Percentiles rank a stretch among this genome's conserved stretches.
Conservation (phyloP, 805 yeast species). For the Candida awuae region DNA sequence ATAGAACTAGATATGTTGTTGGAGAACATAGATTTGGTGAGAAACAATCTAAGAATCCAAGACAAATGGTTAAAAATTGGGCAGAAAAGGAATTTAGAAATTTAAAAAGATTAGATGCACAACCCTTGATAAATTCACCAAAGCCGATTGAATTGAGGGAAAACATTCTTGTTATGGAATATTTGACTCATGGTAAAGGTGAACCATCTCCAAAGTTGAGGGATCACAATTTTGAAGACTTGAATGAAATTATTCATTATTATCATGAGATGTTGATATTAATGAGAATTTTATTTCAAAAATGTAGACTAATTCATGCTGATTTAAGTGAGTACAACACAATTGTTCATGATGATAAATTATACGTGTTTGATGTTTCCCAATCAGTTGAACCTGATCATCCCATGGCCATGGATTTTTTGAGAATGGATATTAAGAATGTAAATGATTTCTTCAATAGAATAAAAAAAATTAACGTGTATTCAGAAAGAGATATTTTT, state of each 20-base stretch:
- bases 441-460: constrained; percentile 79
- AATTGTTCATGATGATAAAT: constrained; percentile 67
- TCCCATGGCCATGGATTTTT: constrained; percentile 90
- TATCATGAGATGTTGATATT: constrained; percentile 76
- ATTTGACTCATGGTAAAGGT: constrained; percentile 66
- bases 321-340: constrained; percentile 93
- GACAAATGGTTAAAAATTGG: constrained; percentile 97
- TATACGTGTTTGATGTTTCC: constrained; percentile 91
- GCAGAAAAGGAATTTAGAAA: constrained; percentile 97
- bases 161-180: constrained; percentile 94
- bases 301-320: constrained; percentile 89
- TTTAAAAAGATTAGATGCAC: constrained; percentile 66
- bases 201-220: constrained; percentile 86
- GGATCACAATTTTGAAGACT: constrained; percentile 69
- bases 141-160: constrained; percentile 82
- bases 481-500: constrained; percentile 76
- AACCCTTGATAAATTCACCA: constrained; percentile 81
- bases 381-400: constrained; percentile 98
- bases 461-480: constrained; percentile 63
- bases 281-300: constrained; percentile 81
- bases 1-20: constrained; percentile 89
- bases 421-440: constrained; percentile 96
- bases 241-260: constrained; percentile 55
- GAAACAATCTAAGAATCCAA: constrained; percentile 81
- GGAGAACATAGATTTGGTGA: constrained; percentile 91